Evolutionary conservation across 768 basidiomycete species (phyloP), one percentile per base, ranked within the genome.

Genomic region (Macrolepiota albuminosa): DNA sequence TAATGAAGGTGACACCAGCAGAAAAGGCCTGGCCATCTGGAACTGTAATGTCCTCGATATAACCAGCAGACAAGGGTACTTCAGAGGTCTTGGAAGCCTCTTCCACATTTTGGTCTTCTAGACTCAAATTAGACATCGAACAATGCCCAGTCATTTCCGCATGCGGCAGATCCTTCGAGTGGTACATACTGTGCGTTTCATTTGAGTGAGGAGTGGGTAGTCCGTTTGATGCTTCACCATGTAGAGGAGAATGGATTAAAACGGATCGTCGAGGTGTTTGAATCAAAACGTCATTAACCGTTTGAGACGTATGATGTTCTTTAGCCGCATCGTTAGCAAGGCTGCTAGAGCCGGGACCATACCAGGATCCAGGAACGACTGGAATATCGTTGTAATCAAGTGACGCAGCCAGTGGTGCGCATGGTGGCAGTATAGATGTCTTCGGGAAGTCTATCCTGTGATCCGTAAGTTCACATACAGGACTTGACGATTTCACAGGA

Each of bases 1-100:
- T 94, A 57, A 92, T 82, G 66, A 94, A 95, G 69, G 90, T 89
- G 0, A 89, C 90, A 37, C 92, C 92, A 7, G 90, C 85, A 34
- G 90, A 89, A 68, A 93, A 88, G 26, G 77, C 72, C 65, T 91
- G 89, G 0, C 91, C 91, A 64, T 89, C 86, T 4, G 82, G 76
- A 53, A 91, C 86, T 37, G 89, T 92, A 43, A 85, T 77, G 68
- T 93, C 88, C 39, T 77, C 77, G 6, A 92, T 61, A 61, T 87
- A 87, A 6, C 73, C 74, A 4, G 89, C 88, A 40, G 77, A 77
- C 60, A 88, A 67, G 39, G 52, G 56, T 51, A 2, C 26, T 45
- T 56, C 48, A 16, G 36, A 29, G 3, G 18, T 51, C 16, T 54
- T 24, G 1, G 18, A n/a, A 16, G 46, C 18, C 46, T 34, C 37